A percentile compares a stretch with the other conserved stretches of the same genome.
phyloP scores from a whole-genome alignment of 108 stramenopile species.

The Parmales sp. region DNA sequence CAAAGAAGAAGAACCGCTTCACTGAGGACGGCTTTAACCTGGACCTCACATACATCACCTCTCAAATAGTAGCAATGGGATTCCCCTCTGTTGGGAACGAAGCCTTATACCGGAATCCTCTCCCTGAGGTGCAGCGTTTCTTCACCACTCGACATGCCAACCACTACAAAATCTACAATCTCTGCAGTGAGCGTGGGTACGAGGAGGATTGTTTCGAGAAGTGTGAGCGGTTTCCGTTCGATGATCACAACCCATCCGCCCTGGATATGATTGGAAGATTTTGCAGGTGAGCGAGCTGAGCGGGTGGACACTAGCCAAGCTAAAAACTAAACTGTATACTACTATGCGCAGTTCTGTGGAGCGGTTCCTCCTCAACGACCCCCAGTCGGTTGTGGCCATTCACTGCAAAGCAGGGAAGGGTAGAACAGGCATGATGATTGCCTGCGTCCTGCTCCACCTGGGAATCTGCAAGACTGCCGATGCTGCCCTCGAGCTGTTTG shows the following conservation, averaged over 20 bases:
- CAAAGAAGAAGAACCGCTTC: slow-evolving; percentile 38
- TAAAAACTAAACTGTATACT: too few relatives aligned
- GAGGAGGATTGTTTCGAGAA: not conserved
- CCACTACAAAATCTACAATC: slow-evolving; percentile 14
- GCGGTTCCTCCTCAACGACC: too few relatives aligned
- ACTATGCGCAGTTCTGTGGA: slow-evolving; percentile 28
- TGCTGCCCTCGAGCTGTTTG: slow-evolving; percentile 23
- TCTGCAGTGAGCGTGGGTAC: slow-evolving; percentile 14
- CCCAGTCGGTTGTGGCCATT: slow-evolving; percentile 43
- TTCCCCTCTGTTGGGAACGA: slow-evolving; percentile 22
- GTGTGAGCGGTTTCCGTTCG: slow-evolving; percentile 32
- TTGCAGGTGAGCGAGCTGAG: slow-evolving; percentile 29
- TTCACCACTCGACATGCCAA: not conserved
- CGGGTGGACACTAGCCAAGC: too few relatives aligned
- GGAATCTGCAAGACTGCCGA: slow-evolving; percentile 13
- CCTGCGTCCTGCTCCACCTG: slow-evolving; percentile 22
- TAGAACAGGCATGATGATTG: slow-evolving; percentile 41
- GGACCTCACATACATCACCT: slow-evolving; percentile 30
- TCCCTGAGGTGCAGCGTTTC: not conserved
- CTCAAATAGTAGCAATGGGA: slow-evolving; percentile 32
- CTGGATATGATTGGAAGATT: slow-evolving; percentile 34
- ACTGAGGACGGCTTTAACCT: slow-evolving; percentile 27
- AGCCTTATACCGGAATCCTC: slow-evolving; percentile 1
- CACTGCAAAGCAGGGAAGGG: slow-evolving; percentile 65
- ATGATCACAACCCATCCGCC: slow-evolving; percentile 48